These are phyloP conservation scores for Butyriboletus loyo DNA, from an alignment of 768 basidiomycete genomes.

Conservation along the genomic window DNA sequence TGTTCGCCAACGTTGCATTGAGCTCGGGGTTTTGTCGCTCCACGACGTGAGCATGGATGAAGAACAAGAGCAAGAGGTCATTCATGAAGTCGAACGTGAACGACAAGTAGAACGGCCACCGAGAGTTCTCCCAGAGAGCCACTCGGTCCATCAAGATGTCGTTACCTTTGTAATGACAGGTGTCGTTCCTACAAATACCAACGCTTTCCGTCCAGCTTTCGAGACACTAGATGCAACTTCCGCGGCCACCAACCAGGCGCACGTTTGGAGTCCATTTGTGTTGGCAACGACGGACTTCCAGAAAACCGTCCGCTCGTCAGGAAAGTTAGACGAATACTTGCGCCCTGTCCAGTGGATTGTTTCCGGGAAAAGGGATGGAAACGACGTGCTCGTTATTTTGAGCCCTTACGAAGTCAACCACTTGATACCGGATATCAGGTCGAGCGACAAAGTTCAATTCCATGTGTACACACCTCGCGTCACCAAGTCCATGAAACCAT, in stretches of 20 bases:
- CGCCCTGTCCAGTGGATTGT: conserved; percentile 32
- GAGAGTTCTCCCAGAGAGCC: conserved; percentile 18
- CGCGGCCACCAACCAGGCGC: conserved; percentile 12
- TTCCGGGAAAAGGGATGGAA: conserved; percentile 2
- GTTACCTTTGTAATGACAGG: conserved; percentile 30
- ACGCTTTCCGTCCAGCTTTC: conserved; percentile 19
- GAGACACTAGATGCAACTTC: conserved; percentile 8
- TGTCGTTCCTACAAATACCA: conserved; percentile 11
- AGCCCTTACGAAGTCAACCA: conserved; percentile 42
- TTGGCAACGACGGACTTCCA: conserved; percentile 19
- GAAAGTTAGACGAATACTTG: conserved; percentile 14
- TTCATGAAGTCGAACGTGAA: conserved; percentile 44
- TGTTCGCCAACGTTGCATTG: conserved; percentile 12
- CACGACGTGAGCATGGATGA: conserved; percentile 35
- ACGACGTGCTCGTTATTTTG: conserved; percentile 21
- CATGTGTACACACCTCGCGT: conserved; percentile 43
- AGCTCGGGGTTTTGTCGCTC: conserved; percentile 14
- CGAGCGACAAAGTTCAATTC: conserved; percentile 32
- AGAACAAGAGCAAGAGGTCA: conserved; percentile 51
- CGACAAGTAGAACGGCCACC: conserved; percentile 37
- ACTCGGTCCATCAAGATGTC: conserved; percentile 23
- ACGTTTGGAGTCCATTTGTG: conserved; percentile 19
- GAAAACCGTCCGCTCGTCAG: conserved; percentile 5
- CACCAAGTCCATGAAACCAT: conserved; percentile 32
- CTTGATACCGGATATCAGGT: conserved; percentile 36